Evolutionary conservation across 257 asterid genomes (phyloP).

Genomic region (Coffea eugenioides): DNA sequence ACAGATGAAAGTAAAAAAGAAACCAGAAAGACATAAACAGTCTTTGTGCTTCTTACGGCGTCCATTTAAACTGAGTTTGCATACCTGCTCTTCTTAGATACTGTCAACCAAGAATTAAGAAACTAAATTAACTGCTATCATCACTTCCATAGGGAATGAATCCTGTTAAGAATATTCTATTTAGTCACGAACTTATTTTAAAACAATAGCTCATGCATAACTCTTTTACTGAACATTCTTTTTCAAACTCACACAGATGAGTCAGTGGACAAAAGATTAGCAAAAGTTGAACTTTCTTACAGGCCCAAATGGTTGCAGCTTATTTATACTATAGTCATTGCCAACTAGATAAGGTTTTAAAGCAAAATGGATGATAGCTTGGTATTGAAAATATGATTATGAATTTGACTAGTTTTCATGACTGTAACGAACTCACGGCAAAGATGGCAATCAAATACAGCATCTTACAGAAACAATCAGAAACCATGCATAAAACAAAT

Average conservation of each 20-base stretch:
- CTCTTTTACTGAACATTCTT: background rate
- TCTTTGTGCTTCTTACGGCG: no score
- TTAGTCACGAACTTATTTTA: no score
- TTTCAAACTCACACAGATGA: background rate
- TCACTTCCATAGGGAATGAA: no score
- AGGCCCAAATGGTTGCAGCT: no score
- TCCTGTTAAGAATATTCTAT: no score
- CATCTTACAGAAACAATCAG: background rate
- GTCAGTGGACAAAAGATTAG: background rate
- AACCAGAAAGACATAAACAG: no score
- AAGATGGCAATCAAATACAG: background rate
- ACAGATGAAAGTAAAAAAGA: no score
- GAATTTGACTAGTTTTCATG: background rate
- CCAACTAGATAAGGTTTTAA: background rate
- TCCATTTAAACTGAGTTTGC: no score
- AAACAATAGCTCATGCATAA: background rate
- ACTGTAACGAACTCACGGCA: background rate
- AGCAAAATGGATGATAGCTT: background rate
- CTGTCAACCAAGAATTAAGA: no score
- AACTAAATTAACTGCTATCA: no score
- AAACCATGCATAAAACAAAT: background rate
- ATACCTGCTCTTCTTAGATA: no score
- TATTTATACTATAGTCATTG: background rate
- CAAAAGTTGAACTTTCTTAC: background rate
- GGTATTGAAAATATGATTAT: background rate